Conservation (phyloP, 108 stramenopile species). For the Skeletonema costatum region DNA sequence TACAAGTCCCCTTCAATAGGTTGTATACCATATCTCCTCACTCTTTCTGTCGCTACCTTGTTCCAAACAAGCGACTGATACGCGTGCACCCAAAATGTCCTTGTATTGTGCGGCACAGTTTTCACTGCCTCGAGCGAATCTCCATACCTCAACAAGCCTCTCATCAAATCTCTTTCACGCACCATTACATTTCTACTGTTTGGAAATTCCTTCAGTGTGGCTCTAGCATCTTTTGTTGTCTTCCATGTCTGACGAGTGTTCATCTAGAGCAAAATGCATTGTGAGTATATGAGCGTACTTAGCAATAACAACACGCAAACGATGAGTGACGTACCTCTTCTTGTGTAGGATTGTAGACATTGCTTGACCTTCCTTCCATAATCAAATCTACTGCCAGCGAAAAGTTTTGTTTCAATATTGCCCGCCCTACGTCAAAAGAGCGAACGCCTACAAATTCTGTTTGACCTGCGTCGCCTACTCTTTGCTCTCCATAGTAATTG, state of each 20-base stretch:
- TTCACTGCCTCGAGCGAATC: slow-evolving; percentile 63
- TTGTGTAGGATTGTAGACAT: slow-evolving; percentile 41
- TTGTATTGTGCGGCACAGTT: slow-evolving; percentile 61
- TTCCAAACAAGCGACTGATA: slow-evolving; percentile 49
- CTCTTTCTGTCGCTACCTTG: slow-evolving; percentile 44
- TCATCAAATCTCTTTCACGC: slow-evolving; percentile 68
- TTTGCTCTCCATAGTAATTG: slow-evolving; percentile 90
- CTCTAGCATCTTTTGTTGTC: slow-evolving; percentile 54
- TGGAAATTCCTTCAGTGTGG: slow-evolving; percentile 64
- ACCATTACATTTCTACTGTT: slow-evolving; percentile 54
- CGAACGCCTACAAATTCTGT: slow-evolving; percentile 61
- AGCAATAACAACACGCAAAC: not conserved
- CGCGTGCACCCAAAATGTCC: slow-evolving; percentile 79
- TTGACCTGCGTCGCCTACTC: slow-evolving; percentile 74
- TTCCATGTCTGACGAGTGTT: slow-evolving; percentile 67
- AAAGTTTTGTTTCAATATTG: slow-evolving; percentile 72
- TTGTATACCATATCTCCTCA: slow-evolving; percentile 52
- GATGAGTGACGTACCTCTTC: slow-evolving; percentile 21
- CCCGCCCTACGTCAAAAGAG: slow-evolving; percentile 81
- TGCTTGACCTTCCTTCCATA: slow-evolving; percentile 62
- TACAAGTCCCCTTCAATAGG: slow-evolving; percentile 73
- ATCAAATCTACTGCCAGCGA: slow-evolving; percentile 67
- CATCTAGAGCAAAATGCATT: not conserved
- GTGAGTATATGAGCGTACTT: not conserved
- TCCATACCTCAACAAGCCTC: slow-evolving; percentile 74